Conservation (phyloP, 2,329 filamentous ascomycete species). For the Chrysoporthe cubensis region DNA sequence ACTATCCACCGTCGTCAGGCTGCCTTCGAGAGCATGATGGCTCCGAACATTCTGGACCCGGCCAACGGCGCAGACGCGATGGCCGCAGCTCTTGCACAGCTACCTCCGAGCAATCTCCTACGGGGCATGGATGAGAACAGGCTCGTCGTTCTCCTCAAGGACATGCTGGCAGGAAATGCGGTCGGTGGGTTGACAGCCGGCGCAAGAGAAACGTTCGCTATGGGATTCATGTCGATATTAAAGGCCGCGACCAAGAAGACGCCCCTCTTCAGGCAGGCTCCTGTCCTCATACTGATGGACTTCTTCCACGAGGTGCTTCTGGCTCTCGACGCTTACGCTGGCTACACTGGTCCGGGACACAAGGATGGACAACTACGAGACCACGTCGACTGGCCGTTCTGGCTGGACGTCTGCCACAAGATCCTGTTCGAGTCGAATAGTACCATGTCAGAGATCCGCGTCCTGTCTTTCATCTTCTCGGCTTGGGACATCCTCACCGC, state of each 20-base stretch:
- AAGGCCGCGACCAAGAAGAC: slow-evolving; percentile 76
- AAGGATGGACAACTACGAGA: slow-evolving; percentile 32
- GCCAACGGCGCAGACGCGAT: slow-evolving; percentile 66
- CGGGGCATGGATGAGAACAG: slow-evolving; percentile 89
- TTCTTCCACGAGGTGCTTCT: slow-evolving; percentile 82
- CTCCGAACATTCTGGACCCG: slow-evolving; percentile 50
- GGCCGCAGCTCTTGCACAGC: slow-evolving; percentile 64
- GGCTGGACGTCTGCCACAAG: slow-evolving; percentile 77
- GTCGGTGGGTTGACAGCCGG: slow-evolving; percentile 39
- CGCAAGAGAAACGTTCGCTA: slow-evolving; percentile 72
- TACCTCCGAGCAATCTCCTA: slow-evolving; percentile 68
- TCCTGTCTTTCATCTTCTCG: slow-evolving; percentile 80
- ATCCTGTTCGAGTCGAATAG: slow-evolving; percentile 79
- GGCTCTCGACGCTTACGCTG: slow-evolving; percentile 57
- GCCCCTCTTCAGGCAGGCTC: slow-evolving; percentile 79
- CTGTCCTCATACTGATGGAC: slow-evolving; percentile 89
- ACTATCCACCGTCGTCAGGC: slow-evolving; percentile 83
- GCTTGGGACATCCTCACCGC: slow-evolving; percentile 75
- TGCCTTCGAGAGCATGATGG: slow-evolving; percentile 49
- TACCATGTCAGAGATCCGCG: slow-evolving; percentile 84
- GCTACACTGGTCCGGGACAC: slow-evolving; percentile 34
- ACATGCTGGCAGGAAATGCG: slow-evolving; percentile 66
- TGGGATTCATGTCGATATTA: slow-evolving; percentile 73
- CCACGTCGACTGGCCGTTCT: slow-evolving; percentile 80
- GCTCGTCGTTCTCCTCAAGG: slow-evolving; percentile 78